These are phyloP conservation scores for Meira nashicola DNA, from an alignment of 1,284 basidiomycete genomes.

Conservation along the genomic window DNA sequence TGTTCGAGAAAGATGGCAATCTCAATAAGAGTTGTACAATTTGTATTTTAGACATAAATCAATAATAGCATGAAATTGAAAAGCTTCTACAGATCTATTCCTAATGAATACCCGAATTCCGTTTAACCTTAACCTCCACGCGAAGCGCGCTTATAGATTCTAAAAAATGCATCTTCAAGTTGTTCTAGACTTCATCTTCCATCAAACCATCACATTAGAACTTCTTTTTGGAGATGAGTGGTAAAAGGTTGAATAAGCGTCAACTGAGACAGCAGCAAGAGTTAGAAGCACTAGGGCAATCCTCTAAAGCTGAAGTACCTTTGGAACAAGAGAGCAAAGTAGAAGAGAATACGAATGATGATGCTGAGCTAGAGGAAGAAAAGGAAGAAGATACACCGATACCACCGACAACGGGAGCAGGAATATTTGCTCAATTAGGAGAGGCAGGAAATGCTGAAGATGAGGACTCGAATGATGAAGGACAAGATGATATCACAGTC, in stretches of 20 bases:
- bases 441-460: too few species aligned
- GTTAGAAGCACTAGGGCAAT: constrained; percentile 16
- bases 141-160: too few species aligned
- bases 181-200: too few species aligned
- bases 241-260: constrained; percentile 41
- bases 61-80: neutral
- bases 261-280: constrained; percentile 45
- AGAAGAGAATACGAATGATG: neutral
- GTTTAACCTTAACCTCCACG: too few species aligned
- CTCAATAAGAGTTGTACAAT: too few species aligned
- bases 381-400: constrained; percentile 21
- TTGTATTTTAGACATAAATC: neutral
- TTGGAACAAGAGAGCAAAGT: constrained; percentile 10
- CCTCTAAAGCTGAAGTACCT: constrained; percentile 10
- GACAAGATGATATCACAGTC: constrained; percentile 15
- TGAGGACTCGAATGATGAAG: constrained; percentile 7
- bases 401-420: constrained; percentile 11
- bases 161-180: too few species aligned
- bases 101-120: too few species aligned
- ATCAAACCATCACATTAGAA: neutral
- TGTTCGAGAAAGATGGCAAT: too few species aligned
- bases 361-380: constrained; percentile 15
- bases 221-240: neutral
- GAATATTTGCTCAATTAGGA: too few species aligned
- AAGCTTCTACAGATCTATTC: too few species aligned